These are phyloP conservation scores for Neofusicoccum ribis DNA, from an alignment of 2,329 filamentous ascomycete species.

Conservation along the genomic window DNA sequence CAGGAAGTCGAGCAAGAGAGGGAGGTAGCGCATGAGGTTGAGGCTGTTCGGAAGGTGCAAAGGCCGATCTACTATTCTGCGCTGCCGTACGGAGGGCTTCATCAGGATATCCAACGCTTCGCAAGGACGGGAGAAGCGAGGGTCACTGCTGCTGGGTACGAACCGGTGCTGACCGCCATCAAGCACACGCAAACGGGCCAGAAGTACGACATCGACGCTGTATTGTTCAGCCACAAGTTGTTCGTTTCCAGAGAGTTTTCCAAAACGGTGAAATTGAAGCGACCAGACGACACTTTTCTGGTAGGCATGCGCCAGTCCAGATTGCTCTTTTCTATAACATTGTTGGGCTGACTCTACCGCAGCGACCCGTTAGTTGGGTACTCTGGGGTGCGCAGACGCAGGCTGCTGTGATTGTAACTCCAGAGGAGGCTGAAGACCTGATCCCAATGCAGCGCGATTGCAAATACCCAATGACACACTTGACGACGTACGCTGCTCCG, in stretches of 20 bases:
- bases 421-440: slow-evolving; percentile 62
- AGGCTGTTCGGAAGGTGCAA: slow-evolving; percentile 57
- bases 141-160: background rate
- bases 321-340: background rate
- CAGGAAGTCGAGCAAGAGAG: slow-evolving; percentile 61
- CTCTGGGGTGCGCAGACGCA: slow-evolving; percentile 52
- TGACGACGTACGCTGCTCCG: slow-evolving; percentile 61
- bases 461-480: slow-evolving; percentile 34
- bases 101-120: slow-evolving; percentile 50
- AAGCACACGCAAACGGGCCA: slow-evolving; percentile 38
- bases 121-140: slow-evolving; percentile 46
- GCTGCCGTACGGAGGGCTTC: slow-evolving; percentile 48
- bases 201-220: slow-evolving; percentile 33
- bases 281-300: slow-evolving; percentile 45
- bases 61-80: slow-evolving; percentile 45
- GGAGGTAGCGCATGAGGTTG: slow-evolving; percentile 58
- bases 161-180: background rate
- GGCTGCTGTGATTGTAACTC: slow-evolving; percentile 59
- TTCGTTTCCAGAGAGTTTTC: slow-evolving; percentile 51
- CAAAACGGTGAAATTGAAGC: slow-evolving; percentile 44
- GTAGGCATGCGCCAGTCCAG: slow-evolving; percentile 23
- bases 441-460: slow-evolving; percentile 46
- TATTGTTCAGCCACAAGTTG: slow-evolving; percentile 29
- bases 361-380: slow-evolving; percentile 61
- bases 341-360: background rate